A percentile compares a stretch with the other conserved stretches of the same genome.
Conservation (phyloP, 108 stramenopile species). For the Mediolabrus comicus region DNA sequence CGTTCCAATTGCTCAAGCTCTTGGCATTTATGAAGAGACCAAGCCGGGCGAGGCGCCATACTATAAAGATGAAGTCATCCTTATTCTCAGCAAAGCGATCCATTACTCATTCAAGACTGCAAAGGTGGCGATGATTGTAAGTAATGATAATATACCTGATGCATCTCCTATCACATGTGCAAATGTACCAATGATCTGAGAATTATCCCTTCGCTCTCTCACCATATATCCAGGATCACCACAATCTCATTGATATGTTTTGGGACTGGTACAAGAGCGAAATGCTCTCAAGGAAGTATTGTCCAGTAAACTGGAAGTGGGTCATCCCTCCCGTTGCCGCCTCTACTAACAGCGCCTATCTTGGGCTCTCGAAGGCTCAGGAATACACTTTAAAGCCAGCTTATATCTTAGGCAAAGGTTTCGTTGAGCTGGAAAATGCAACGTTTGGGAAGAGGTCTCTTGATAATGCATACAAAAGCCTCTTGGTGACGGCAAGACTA, state of each 20-base stretch:
- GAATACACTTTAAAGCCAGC: constrained; percentile 29
- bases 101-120: constrained; percentile 23
- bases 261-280: constrained; percentile 31
- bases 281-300: constrained; percentile 4
- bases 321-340: constrained; percentile 21
- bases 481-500: too few species aligned
- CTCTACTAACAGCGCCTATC: constrained; percentile 13
- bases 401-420: constrained; percentile 5
- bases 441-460: constrained; percentile 1
- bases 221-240: too few species aligned
- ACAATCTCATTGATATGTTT: constrained; percentile 28
- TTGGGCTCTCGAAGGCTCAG: constrained; percentile 22
- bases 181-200: too few species aligned
- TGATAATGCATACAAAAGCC: too few species aligned
- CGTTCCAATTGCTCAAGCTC: constrained; percentile 12
- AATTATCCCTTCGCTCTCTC: too few species aligned
- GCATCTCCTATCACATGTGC: too few species aligned
- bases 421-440: not conserved
- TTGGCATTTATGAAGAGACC: constrained; percentile 5
- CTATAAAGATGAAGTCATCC: constrained; percentile 19
- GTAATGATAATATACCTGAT: too few species aligned
- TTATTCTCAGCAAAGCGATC: constrained; percentile 16
- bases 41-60: constrained; percentile 11
- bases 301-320: constrained; percentile 29
- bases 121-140: constrained; percentile 29